Conservation (phyloP, 768 basidiomycete species). For the Mycena galopus region DNA sequence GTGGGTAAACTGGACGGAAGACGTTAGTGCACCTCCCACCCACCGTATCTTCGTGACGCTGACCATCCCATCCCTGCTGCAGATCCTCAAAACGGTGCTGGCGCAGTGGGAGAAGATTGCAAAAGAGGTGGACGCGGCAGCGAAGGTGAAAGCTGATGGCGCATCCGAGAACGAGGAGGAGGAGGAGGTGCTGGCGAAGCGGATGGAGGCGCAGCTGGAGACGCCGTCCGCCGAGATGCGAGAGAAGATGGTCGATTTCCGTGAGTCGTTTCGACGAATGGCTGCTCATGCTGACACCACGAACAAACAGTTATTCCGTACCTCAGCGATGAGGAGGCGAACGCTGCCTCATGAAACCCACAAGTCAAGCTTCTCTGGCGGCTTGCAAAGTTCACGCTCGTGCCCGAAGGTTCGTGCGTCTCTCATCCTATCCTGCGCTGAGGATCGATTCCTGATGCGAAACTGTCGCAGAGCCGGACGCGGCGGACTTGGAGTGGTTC, state of each 20-base stretch:
- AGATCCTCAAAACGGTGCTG: slow-evolving; percentile 30
- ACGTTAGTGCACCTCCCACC: slow-evolving; percentile 56
- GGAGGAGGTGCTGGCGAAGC: slow-evolving; percentile 25
- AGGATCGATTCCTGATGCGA: not conserved
- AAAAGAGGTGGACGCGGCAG: slow-evolving; percentile 16
- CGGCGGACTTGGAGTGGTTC: slow-evolving; percentile 62
- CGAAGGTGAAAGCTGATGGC: slow-evolving; percentile 7
- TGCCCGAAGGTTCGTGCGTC: slow-evolving; percentile 66
- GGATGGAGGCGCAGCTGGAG: slow-evolving; percentile 33
- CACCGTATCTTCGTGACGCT: not conserved
- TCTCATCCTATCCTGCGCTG: slow-evolving; percentile 1
- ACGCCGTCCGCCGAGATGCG: slow-evolving; percentile 22
- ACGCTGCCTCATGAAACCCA: slow-evolving; percentile 68
- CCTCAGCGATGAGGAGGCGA: slow-evolving; percentile 68
- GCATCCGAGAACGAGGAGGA: slow-evolving; percentile 29
- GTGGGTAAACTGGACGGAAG: slow-evolving; percentile 70
- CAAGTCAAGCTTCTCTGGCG: slow-evolving; percentile 83
- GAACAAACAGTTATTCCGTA: slow-evolving; percentile 9
- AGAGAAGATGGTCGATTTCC: slow-evolving; percentile 19
- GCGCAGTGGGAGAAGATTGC: slow-evolving; percentile 24
- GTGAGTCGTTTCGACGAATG: slow-evolving; percentile 8
- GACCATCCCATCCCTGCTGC: not conserved
- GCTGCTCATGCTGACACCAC: not conserved
- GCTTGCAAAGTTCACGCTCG: slow-evolving; percentile 77
- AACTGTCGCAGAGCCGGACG: slow-evolving; percentile 43